Evolutionary conservation across 768 basidiomycete genomes (phyloP), one percentile per base, ranked within the genome.

Genomic region (Pholiota microspora): DNA sequence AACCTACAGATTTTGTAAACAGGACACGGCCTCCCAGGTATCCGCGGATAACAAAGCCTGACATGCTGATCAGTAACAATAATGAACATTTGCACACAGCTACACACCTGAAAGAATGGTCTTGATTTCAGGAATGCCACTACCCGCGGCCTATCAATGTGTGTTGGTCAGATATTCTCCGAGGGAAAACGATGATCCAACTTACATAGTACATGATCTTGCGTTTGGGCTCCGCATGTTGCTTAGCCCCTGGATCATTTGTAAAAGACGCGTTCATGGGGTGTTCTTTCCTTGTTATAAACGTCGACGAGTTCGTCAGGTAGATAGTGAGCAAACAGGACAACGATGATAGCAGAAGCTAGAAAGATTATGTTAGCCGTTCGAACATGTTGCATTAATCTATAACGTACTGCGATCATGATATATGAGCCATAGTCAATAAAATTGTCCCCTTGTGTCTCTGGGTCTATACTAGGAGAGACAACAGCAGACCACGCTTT

Each of bases 121-220:
- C 69, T 99, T 99, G 67, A 99, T 88, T 70, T 99, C 96, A 0
- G 95, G 94, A 53, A 98, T 95, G 45, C 97, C 97, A 64, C 89
- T 92, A 16, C 97, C 97, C 16, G 94, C 93, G 8, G 97, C 93
- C 88, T 91, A 62, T 0, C 29, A 42, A 27, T 18, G n/a, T n/a
- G n/a, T n/a, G n/a, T n/a, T n/a, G 35, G n/a, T 21, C 15, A 49
- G 45, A 28, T 12, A 21, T 32, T 18, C 4, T 8, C 15, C 27
- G 27, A 28, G 28, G 48, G 35, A 42, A 10, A 13, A 57, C 18
- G 15, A n/a, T 36, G 13, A 40, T 51, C 34, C 8, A 27, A 76
- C 88, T 25, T 69, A 92, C 93, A 66, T 93, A 97, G 73, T 90
- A 94, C 72, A 94, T 77, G 45, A 88, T 79, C 62, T 84, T 83